Evolutionary conservation across 805 yeast species (phyloP).

Genomic region (Kodamaea laetipori): DNA sequence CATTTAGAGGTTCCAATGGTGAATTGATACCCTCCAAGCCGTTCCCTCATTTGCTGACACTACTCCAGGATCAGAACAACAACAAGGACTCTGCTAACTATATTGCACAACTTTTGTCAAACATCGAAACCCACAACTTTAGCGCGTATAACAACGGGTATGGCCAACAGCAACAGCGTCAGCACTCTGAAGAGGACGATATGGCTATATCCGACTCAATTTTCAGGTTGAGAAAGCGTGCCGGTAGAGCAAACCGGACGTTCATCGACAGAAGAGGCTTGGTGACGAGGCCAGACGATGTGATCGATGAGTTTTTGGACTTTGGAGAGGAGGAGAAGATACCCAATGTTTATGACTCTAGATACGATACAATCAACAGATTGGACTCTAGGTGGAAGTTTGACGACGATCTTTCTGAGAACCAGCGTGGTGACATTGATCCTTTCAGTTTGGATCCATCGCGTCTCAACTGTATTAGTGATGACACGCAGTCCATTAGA

Average conservation of each 20-base stretch:
- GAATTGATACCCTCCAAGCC: slow-evolving; percentile 49
- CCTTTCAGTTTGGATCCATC: slow-evolving; percentile 80
- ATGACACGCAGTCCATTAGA: slow-evolving; percentile 84
- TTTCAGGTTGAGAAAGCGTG: slow-evolving; percentile 68
- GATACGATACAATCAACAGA: slow-evolving; percentile 48
- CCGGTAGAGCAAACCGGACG: slow-evolving; percentile 67
- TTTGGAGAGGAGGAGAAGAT: slow-evolving; percentile 30
- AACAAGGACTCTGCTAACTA: slow-evolving; percentile 32
- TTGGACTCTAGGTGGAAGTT: slow-evolving; percentile 66
- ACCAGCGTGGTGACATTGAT: slow-evolving; percentile 35
- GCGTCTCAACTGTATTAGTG: slow-evolving; percentile 74
- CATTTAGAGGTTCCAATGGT: slow-evolving; percentile 54
- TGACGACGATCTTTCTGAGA: slow-evolving; percentile 56
- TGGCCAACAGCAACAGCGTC: slow-evolving; percentile 24
- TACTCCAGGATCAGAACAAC: slow-evolving; percentile 32
- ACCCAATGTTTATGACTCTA: slow-evolving; percentile 46
- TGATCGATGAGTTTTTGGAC: slow-evolving; percentile 44
- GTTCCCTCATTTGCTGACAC: slow-evolving; percentile 50
- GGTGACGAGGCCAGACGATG: slow-evolving; percentile 34
- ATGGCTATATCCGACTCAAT: slow-evolving; percentile 49
- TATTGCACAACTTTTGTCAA: slow-evolving; percentile 40
- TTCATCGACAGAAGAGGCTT: slow-evolving; percentile 77
- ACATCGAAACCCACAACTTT: slow-evolving; percentile 41
- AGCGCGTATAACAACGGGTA: slow-evolving; percentile 44
- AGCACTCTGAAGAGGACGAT: slow-evolving; percentile 22